Base-by-base conservation (phyloP, 1,139 yeast species). In the Meyerozyma carpophila region DNA sequence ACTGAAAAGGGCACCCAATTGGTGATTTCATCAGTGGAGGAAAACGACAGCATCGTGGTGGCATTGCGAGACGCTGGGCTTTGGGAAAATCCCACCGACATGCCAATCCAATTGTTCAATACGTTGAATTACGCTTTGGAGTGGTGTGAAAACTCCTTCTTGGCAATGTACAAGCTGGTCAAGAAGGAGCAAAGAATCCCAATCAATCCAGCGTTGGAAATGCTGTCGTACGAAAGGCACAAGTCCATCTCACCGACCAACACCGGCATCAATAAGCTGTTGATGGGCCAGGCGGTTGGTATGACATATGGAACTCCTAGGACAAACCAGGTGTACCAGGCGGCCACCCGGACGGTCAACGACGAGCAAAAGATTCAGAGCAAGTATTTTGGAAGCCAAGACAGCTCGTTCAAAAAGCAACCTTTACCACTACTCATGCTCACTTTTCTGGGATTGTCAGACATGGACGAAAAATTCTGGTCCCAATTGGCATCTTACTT, bases 101-200 rank as follows among this genome's bases (percentile, higher is more conserved):
- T 66, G 32, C 67, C 73, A 24, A 78, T 84, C 36, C 81, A 82
- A 52, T 69, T 87, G 36, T 87, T 86, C 58, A 77, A 78, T 46
- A 84, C 88, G 45, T 73, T 93, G 50, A 93, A 94, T 58, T 78
- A 87, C 48, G 96, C 96, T 0, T 72, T 93, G 43, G 98, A 93
- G 63, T 91, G 96, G 96, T 89, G 97, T 70, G 99, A 93, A 59
- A 91, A 93, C 63, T 82, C 85, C 52, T 89, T 90, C 56, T 73
- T 93, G 54, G 73, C 79, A 40, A 82, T 88, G 41, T 90, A 87
- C 64, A 72, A 65, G 47, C 50, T 56, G 31, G 57, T 70, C 34
- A 58, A 65, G 44, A 48, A 48, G 44, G 58, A 58, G 42, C 55
- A 52, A 32, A 50, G 51, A 42, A 47, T 55, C 45, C 47, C 42